These are phyloP conservation scores for Hypoxylon sp. DNA, from an alignment of 2,329 filamentous ascomycete genomes.

Conservation along the genomic window DNA sequence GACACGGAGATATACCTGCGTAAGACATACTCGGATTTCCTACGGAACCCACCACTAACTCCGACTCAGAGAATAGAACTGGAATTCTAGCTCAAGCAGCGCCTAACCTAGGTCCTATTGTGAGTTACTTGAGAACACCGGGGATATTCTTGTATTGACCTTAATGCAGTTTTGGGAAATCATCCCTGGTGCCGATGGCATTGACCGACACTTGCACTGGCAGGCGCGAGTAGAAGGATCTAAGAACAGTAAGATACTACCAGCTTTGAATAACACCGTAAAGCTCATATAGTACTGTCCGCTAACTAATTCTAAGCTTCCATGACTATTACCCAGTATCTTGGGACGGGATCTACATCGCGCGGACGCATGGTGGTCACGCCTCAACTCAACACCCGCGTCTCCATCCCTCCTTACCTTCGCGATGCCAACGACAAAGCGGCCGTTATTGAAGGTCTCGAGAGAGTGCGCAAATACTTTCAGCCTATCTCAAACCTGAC, in stretches of 20 bases:
- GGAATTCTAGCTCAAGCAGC: slow-evolving; percentile 72
- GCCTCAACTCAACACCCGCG: slow-evolving; percentile 68
- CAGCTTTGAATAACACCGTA: no score
- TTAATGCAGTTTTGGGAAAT: slow-evolving; percentile 65
- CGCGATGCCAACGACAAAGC: slow-evolving; percentile 69
- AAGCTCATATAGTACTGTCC: neutral
- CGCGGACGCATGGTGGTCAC: slow-evolving; percentile 72
- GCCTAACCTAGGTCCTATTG: slow-evolving; percentile 72
- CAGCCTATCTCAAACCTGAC: slow-evolving; percentile 67
- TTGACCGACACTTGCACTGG: slow-evolving; percentile 74
- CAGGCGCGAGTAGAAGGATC: slow-evolving; percentile 71
- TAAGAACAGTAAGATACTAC: slow-evolving; percentile 36
- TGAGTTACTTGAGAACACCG: slow-evolving; percentile 47
- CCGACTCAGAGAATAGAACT: slow-evolving; percentile 39
- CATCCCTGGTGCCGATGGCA: slow-evolving; percentile 68
- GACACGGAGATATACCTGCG: slow-evolving; percentile 62
- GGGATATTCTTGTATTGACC: neutral
- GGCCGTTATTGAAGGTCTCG: slow-evolving; percentile 71
- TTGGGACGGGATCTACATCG: slow-evolving; percentile 72
- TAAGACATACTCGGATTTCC: slow-evolving; percentile 39
- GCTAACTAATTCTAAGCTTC: slow-evolving; percentile 53
- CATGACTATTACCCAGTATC: slow-evolving; percentile 70
- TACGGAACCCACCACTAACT: neutral
- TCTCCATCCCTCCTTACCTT: slow-evolving; percentile 71
- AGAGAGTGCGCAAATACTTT: slow-evolving; percentile 69